phyloP scores from a whole-genome alignment of 768 basidiomycete species.

The Megacollybia marginata region DNA sequence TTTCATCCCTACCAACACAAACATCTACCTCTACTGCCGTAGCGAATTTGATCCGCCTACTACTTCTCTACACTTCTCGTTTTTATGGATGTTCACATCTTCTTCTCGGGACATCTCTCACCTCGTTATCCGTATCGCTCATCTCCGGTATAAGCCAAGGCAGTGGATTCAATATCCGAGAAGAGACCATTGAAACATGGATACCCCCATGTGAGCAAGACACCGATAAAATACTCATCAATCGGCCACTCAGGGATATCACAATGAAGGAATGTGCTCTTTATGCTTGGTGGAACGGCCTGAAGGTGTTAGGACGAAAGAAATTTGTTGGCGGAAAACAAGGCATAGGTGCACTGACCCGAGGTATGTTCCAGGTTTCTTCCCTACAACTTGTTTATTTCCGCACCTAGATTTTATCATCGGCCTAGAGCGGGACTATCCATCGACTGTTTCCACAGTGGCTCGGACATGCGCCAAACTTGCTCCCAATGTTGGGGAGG shows the following conservation, averaged over 20 bases:
- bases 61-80: constrained; percentile 61
- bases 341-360: constrained; percentile 60
- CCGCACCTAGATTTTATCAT: constrained; percentile 60
- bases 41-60: constrained; percentile 53
- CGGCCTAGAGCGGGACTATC: constrained; percentile 75
- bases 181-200: constrained; percentile 74
- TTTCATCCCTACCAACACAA: constrained; percentile 65
- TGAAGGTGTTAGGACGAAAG: constrained; percentile 46
- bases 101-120: constrained; percentile 73
- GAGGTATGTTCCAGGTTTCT: constrained; percentile 36
- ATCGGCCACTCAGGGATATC: constrained; percentile 65
- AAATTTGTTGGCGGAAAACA: constrained; percentile 38
- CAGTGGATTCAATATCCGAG: constrained; percentile 60
- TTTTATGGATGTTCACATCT: constrained; percentile 62
- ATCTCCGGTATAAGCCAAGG: constrained; percentile 74
- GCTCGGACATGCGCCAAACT: constrained; percentile 76
- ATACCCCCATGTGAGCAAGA: constrained; percentile 14
- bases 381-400: not conserved
- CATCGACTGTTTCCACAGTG: constrained; percentile 81
- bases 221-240: constrained; percentile 34
- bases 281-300: constrained; percentile 68
- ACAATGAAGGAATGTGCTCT: constrained; percentile 74
- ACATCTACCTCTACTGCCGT: constrained; percentile 60
- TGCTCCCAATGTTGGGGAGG: constrained; percentile 44
- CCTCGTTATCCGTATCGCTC: constrained; percentile 65